Evolutionary conservation across 495 filamentous ascomycete genomes (phyloP).

Genomic region (Aspergillus cristatus): DNA sequence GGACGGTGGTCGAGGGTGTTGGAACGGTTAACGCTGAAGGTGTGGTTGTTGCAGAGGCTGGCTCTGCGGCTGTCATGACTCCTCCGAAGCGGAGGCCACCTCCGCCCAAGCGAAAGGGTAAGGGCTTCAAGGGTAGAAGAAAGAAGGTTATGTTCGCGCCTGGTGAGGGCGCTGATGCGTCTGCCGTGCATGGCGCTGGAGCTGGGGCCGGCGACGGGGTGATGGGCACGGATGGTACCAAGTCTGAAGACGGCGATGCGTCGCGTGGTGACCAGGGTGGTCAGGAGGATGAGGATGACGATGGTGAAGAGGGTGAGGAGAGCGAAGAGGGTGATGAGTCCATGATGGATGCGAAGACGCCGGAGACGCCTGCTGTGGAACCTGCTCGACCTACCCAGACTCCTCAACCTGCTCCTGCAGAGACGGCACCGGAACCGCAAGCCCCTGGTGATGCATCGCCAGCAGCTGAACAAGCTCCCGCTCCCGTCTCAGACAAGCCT

Average conservation of each 20-base stretch:
- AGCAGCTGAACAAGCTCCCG: no score
- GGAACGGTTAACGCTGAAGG: slow-evolving; percentile 53
- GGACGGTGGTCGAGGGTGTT: slow-evolving; percentile 53
- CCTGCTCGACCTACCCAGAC: slow-evolving; percentile 11
- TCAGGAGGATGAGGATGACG: slow-evolving; percentile 35
- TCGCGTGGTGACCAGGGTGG: slow-evolving; percentile 29
- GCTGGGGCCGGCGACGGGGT: slow-evolving; percentile 12
- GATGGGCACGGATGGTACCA: slow-evolving; percentile 7
- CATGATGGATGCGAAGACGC: slow-evolving; percentile 43
- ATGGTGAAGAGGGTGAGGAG: slow-evolving; percentile 29
- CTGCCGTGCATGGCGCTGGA: slow-evolving; percentile 24
- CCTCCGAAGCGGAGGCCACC: slow-evolving; percentile 55
- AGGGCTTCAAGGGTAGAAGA: slow-evolving; percentile 57
- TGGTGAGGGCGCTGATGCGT: slow-evolving; percentile 32
- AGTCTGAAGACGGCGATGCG: slow-evolving; percentile 28
- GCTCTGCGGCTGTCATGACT: slow-evolving; percentile 31
- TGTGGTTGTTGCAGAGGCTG: slow-evolving; percentile 48
- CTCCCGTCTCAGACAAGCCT: no score
- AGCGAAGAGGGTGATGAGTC: slow-evolving; percentile 47
- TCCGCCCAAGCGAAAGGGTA: slow-evolving; percentile 66
- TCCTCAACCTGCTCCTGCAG: background rate
- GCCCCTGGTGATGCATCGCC: no score
- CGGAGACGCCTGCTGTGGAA: slow-evolving; percentile 24
- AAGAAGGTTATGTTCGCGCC: slow-evolving; percentile 52
- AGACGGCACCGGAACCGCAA: slow-evolving; percentile 3